Base-by-base conservation (phyloP, 2,329 filamentous ascomycete genomes). In the Pseudogymnoascus destructans region DNA sequence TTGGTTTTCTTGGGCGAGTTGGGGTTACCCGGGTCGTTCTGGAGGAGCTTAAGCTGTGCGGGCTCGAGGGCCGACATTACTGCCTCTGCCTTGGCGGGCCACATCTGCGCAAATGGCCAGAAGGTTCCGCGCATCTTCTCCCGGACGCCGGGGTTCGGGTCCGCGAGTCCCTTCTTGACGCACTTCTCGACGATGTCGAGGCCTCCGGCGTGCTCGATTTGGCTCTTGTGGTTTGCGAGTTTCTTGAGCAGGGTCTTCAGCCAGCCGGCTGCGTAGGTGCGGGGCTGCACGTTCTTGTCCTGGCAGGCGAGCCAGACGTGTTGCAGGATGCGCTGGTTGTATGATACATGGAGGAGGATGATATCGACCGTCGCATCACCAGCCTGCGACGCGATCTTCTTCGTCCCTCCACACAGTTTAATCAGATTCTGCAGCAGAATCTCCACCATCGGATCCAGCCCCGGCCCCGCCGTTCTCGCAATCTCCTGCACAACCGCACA, bases 261-360 rank as follows among this genome's bases (percentile, higher is more conserved):
- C 93, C 93, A 98, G 6, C 80, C 84, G 1, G 86, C 78, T 1
- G 85, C 86, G 70, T 85, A 95, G 1, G 81, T 81, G 61, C 93
- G 83, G 13, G 91, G 86, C 67, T 93, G 87, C 2, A 91, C 85
- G 67, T 96, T 97, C 75, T 96, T 97, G 74, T 98, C 92, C 69
- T 95, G 86, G 62, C 81, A 86, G 21, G 92, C 91, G 58, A 75
- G 74, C 75, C 84, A 87, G 54, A 97, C 76, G 66, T 97, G 92
- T 70, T 95, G 87, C 77, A 96, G 79, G 62, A 96, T 78, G 25
- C 90, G 85, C 60, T 78, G 75, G 61, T 79, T 91, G 72, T 92
- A 97, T 0, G 90, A 85, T 27, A 86, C 86, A 64, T 86, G 84
- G 62, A 82, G 80, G 62, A 97, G 80, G 57, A 98, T 84, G 17